Base-by-base conservation (phyloP, 2,329 filamentous ascomycete genomes). In the Aspergillus unguis region DNA sequence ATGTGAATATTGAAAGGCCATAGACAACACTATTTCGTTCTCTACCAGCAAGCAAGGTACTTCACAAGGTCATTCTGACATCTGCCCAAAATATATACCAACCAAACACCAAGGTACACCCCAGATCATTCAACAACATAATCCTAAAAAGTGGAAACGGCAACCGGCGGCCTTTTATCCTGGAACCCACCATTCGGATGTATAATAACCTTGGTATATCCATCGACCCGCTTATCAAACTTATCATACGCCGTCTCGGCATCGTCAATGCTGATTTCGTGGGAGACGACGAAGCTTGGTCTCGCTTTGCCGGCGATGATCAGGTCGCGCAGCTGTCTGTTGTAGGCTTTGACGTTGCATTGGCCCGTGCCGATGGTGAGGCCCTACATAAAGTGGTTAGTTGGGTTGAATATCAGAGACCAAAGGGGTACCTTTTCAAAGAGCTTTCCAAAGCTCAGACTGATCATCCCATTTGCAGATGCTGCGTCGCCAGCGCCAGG, bases 311-410 rank as follows among this genome's bases (percentile, higher is more conserved):
- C 83, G 0, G 80, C 71, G 40, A 86, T 81, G 59, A 87, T 87
- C 61, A 87, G 71, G 55, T 87, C 84, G 9, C 84, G 77, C 36
- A 87, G 69, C 61, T 86, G 85, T 26, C 83, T 75, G 64, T 87
- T 87, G 68, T 87, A 87, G 1, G 79, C 73, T 68, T 86, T 87
- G 58, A 87, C 84, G 56, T 87, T 87, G 70, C 84, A 86, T 63
- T 86, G 83, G 0, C 84, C 83, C 3, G 81, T 84, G 7, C 80
- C 79, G 2, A 87, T 71, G 2, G 77, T 76, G 4, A 86, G 71
- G 1, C 83, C 83, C 80, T 83, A 11, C 17, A 10, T 17, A 31
- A 23, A 6, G 4, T 11, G 26, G 41, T 43, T 43, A 27, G 10
- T 23, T 7, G 29, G 31, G 28, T 55, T 43, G 55, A 50, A 25